Evolutionary conservation across 306 rosid species (phyloP), one percentile per base, ranked within the genome.

Genomic region (Carpinus fangiana): DNA sequence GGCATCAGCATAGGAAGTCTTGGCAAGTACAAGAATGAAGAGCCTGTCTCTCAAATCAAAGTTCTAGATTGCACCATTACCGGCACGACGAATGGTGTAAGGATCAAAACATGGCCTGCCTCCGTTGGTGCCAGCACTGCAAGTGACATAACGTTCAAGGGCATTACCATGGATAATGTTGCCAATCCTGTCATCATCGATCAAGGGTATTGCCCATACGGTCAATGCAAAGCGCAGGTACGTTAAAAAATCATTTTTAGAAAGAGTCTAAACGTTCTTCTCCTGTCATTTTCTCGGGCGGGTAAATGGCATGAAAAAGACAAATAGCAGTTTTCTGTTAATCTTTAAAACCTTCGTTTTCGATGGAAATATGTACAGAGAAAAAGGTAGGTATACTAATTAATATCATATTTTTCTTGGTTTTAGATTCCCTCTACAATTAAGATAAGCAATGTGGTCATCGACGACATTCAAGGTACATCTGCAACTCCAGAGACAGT

Each of bases 91-190:
- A 61, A 41, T 16, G 85, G 81, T 11, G 61, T 65, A 13, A 72
- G 81, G 69, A 53, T 81, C 26, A 82, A 82, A 67, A 82, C 79
- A 41, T 82, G 72, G 85, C 78, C 73, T 4, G 59, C 67, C 73
- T 73, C 82, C 14, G 52, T 61, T 1, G 12, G 8, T 41, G 7
- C 20, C 4, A 73, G 76, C 12, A 20, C 57, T 38, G 76, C 79
- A 11, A 56, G 73, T 3, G 38, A 41, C 41, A 14, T 78, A 50
- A 28, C 17, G 36, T 82, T 78, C 14, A 76, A 78, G 43, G 82
- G 78, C 28, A 47, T 82, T 67, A 5, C 23, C 12, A 69, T 78
- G 76, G 18, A 78, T 18, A 57, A 82, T 26, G 82, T 73, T 36
- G 13, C 46, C 38, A 78, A 16, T 12, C 72, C 79, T 10, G 17